Evolutionary conservation across 2,329 filamentous ascomycete species (phyloP), one percentile per base, ranked within the genome.

Genomic region (Diplodia mutila): DNA sequence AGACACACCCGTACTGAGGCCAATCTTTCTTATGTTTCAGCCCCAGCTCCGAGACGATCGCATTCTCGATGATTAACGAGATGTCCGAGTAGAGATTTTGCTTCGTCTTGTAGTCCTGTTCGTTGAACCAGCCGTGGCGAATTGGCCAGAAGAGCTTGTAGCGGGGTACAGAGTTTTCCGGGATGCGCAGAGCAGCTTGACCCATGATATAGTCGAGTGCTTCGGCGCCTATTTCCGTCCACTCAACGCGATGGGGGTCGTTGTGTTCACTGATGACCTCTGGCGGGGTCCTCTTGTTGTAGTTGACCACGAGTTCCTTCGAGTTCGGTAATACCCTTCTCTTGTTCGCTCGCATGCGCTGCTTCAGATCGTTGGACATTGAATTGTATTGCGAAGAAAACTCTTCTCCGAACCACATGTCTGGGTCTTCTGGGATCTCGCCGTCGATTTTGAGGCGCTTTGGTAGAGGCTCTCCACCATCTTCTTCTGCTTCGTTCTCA

Each of bases 61-160:
- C 92, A 71, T 93, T 90, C 75, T 97, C 93, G 14, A 98, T 80
- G 37, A 98, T 90, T 14, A 90, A 88, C 73, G 95, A 92, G 67
- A 98, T 90, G 75, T 98, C 95, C 74, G 95, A 87, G 75, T 91
- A 92, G 23, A 98, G 84, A 72, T 93, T 88, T 73, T 92, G 91
- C 71, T 91, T 90, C 71, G 88, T 92, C 2, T 82, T 80, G 78
- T 98, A 99, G 74, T 97, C 94, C 69, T 89, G 87, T 76, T 99
- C 95, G 73, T 99, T 97, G 76, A 96, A 88, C 83, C 89, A 92
- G 4, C 95, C 95, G 74, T 92, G 84, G 69, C 89, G 90, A 70
- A 98, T 88, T 0, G 95, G 95, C 93, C 94, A 97, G 84, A 91
- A 94, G 0, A 98, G 84, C 77, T 92, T 94, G 81, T 97, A 98